Evolutionary conservation across 148 eudicot genomes (phyloP).

Genomic region (Linanthus parryae): DNA sequence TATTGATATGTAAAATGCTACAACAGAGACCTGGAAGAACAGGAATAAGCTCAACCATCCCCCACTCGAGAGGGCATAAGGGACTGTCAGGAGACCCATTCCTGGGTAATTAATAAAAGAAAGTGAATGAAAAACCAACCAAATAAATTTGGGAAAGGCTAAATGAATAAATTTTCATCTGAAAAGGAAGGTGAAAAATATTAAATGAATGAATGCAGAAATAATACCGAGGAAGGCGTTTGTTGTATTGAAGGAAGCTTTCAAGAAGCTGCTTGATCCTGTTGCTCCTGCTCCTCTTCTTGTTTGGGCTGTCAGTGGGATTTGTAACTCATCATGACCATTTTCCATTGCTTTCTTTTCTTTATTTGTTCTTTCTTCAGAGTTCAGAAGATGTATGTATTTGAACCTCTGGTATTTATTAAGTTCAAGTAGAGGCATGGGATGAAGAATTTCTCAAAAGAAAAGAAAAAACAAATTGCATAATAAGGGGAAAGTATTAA

Average conservation of each 20-base stretch:
- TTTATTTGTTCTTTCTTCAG: too few species aligned
- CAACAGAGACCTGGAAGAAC: constrained; percentile 13
- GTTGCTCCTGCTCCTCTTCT: too few species aligned
- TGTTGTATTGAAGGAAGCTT: constrained; percentile 32
- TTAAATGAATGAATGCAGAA: background rate
- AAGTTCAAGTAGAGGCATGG: too few species aligned
- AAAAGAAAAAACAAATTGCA: too few species aligned
- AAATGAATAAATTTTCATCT: background rate
- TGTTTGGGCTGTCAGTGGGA: constrained; percentile 13
- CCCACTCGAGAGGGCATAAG: constrained; percentile 27
- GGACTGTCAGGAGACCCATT: constrained; percentile 32
- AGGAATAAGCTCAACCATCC: constrained; percentile 32
- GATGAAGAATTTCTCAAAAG: too few species aligned
- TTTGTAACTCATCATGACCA: constrained; percentile 13
- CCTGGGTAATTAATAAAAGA: constrained; percentile 12
- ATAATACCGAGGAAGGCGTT: constrained; percentile 35
- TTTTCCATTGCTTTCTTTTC: constrained; percentile 14
- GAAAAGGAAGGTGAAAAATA: background rate
- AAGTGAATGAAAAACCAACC: too few species aligned
- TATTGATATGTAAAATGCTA: constrained; percentile 21
- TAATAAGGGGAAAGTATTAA: too few species aligned
- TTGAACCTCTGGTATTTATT: too few species aligned
- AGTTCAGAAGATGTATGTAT: too few species aligned
- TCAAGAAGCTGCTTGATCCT: constrained; percentile 29
- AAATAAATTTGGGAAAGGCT: too few species aligned